Conservation (phyloP, 2,329 filamentous ascomycete genomes). For the Beauveria varroae region DNA sequence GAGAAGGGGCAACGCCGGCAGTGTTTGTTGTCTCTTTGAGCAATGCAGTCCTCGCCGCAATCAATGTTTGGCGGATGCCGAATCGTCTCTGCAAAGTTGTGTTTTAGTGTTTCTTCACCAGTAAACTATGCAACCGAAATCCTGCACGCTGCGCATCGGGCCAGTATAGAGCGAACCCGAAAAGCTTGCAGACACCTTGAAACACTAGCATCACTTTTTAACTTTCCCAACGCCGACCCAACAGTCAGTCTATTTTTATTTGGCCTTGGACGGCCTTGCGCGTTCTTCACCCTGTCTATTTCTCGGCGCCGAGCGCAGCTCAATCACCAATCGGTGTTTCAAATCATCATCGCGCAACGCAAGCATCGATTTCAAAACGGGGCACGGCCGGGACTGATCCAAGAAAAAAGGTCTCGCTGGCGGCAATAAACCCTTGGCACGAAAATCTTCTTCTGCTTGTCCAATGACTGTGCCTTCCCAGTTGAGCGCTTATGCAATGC, state of each 20-base stretch:
- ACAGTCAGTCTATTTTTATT: background rate
- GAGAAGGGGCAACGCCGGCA: background rate
- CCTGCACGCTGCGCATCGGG: background rate
- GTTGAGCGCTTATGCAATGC: background rate
- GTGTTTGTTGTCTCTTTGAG: background rate
- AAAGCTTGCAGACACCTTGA: background rate
- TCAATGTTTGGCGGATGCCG: background rate
- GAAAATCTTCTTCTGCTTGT: background rate
- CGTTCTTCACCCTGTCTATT: background rate
- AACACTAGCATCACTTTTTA: conserved; percentile 10
- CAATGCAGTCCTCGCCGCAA: background rate
- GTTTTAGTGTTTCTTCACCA: background rate
- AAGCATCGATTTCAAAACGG: no score
- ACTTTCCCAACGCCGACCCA: background rate
- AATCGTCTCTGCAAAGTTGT: background rate
- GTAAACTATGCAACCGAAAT: background rate
- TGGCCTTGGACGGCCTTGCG: background rate
- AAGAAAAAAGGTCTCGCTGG: background rate
- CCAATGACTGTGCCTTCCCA: background rate
- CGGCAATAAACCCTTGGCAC: background rate
- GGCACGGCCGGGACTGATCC: background rate
- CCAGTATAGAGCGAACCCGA: background rate
- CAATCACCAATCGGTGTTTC: background rate
- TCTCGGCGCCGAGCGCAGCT: background rate
- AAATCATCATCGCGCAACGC: background rate